Percentiles rank a stretch among this genome's conserved stretches.
Conservation (phyloP, 371 early-diverging fungal species). For the Mucor racemosus region DNA sequence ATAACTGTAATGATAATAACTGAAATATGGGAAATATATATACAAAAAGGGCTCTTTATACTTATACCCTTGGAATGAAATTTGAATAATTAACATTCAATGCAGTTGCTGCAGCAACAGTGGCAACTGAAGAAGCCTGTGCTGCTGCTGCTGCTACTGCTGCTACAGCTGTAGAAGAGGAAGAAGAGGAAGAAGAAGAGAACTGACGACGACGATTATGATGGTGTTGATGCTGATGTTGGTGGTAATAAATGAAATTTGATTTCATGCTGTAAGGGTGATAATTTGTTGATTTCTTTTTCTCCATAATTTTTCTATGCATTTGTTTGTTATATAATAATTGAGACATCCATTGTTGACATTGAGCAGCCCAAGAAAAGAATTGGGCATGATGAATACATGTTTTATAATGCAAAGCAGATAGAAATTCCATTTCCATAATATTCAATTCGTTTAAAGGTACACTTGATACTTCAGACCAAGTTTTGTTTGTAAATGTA, state of each 20-base stretch:
- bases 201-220: no score
- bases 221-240: neutral
- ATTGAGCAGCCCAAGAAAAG: slow-evolving; percentile 37
- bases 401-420: slow-evolving; percentile 56
- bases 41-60: neutral
- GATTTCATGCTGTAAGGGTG: slow-evolving; percentile 2
- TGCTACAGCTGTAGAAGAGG: neutral
- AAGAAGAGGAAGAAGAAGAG: neutral
- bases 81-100: slow-evolving; percentile 32
- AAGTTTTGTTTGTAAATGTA: slow-evolving; percentile 70
- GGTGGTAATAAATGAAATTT: neutral
- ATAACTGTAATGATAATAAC: neutral
- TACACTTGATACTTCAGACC: slow-evolving; percentile 71
- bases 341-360: slow-evolving; percentile 37
- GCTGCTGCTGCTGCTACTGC: neutral
- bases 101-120: slow-evolving; percentile 26
- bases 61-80: slow-evolving; percentile 29
- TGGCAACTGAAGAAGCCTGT: slow-evolving; percentile 21
- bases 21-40: neutral
- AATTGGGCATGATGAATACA: slow-evolving; percentile 36
- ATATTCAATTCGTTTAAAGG: slow-evolving; percentile 64
- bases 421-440: slow-evolving; percentile 74
- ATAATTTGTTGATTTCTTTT: slow-evolving; percentile 4
- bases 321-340: neutral
- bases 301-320: neutral